Evolutionary conservation across 192 early-diverging fungal genomes (phyloP).

Genomic region (Chytriomyces hyalinus): DNA sequence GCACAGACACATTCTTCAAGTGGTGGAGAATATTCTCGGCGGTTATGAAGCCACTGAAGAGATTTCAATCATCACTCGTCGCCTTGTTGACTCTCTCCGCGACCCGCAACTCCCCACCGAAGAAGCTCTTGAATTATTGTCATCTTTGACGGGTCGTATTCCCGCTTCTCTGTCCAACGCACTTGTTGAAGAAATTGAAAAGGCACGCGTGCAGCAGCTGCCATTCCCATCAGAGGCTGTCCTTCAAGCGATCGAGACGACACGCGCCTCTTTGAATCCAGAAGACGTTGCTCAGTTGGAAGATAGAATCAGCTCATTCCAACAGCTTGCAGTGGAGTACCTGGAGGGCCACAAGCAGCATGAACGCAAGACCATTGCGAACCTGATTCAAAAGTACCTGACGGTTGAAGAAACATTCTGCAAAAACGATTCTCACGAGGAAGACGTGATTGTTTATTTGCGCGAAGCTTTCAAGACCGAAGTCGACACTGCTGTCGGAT

Average conservation of each 20-base stretch:
- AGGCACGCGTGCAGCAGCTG: constrained; percentile 9
- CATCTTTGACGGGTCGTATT: constrained; percentile 84
- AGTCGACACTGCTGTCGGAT: constrained; percentile 45
- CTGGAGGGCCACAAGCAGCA: constrained; percentile 74
- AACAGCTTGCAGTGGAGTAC: constrained; percentile 71
- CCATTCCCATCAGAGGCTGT: constrained; percentile 76
- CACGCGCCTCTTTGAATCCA: constrained; percentile 40
- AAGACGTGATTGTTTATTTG: constrained; percentile 82
- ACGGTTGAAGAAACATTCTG: constrained; percentile 83
- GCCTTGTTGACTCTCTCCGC: constrained; percentile 75
- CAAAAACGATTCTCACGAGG: constrained; percentile 67
- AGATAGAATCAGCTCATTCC: constrained; percentile 71
- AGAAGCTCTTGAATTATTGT: constrained; percentile 80
- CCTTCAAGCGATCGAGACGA: constrained; percentile 65
- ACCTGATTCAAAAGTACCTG: constrained; percentile 84
- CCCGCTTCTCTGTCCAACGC: constrained; percentile 64
- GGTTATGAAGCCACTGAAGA: constrained; percentile 87
- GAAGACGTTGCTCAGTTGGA: constrained; percentile 68
- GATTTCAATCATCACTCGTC: constrained; percentile 71
- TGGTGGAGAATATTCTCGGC: constrained; percentile 77
- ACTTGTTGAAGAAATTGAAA: constrained; percentile 33
- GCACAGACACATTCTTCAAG: constrained; percentile 64
- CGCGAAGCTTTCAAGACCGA: constrained; percentile 87
- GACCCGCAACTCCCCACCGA: constrained; percentile 83
- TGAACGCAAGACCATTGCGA: constrained; percentile 72